Evolutionary conservation across 2,329 filamentous ascomycete species (phyloP), one percentile per base, ranked within the genome.

Genomic region (Coniochaeta sp.): DNA sequence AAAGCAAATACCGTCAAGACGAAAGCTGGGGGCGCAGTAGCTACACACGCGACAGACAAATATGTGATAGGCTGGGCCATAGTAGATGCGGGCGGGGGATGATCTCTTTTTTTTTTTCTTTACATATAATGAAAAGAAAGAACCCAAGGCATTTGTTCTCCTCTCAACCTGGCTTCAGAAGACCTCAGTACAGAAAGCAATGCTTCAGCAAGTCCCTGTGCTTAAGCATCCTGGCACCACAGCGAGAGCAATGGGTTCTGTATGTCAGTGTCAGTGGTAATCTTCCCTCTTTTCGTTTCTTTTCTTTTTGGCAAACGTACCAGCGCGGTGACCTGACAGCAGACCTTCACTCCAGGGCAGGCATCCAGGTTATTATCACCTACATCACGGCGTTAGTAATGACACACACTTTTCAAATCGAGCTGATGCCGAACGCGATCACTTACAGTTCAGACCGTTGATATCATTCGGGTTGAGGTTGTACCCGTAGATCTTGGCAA

Each of bases 161-260:
- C n/a, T n/a, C n/a, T n/a, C n/a, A n/a, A n/a, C n/a, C n/a, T n/a
- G n/a, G n/a, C n/a, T n/a, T n/a, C n/a, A n/a, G n/a, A n/a, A n/a
- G n/a, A n/a, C n/a, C n/a, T n/a, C n/a, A n/a, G n/a, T n/a, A n/a
- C n/a, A n/a, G n/a, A n/a, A n/a, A n/a, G n/a, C n/a, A 34, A 34
- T 6, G 32, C 12, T 6, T 6, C 32, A 34, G 32, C 6, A n/a
- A 40, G 38, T 2, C 38, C 38, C 2, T 5, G 10, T 12, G 47
- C 26, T 9, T 52, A 30, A n/a, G 47, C 47, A n/a, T 44, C 64
- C 50, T 69, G 65, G 59, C 67, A 70, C 59, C 71, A 72, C 14
- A 72, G 60, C 1, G 70, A 70, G 26, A 71, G 19, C 3, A 73
- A 59, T n/a, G 69, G 70, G 28, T 65, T 69, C 70, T 73, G 59